Percentiles rank a stretch among this genome's conserved stretches.
Evolutionary conservation across 129 eudicot genomes (phyloP).

Genomic region (Sambucus nigra): DNA sequence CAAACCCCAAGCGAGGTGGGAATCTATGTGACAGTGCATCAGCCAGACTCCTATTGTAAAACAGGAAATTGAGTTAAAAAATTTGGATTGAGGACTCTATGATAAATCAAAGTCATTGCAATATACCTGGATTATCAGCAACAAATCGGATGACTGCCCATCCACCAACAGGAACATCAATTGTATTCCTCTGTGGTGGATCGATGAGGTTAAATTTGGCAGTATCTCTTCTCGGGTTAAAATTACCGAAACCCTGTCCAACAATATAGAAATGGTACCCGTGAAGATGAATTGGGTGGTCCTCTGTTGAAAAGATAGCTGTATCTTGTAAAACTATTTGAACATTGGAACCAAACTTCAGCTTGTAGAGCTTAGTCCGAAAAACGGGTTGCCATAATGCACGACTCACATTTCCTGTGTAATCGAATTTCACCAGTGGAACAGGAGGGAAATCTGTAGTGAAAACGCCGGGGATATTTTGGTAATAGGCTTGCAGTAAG

Average conservation of each 20-base stretch:
- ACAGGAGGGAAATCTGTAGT: slow-evolving; percentile 56
- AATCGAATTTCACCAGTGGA: slow-evolving; percentile 61
- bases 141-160: slow-evolving; percentile 68
- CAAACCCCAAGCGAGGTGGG: slow-evolving; percentile 51
- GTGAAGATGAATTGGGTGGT: slow-evolving; percentile 72
- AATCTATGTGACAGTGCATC: slow-evolving; percentile 59
- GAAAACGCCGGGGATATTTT: slow-evolving; percentile 47
- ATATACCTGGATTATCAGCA: slow-evolving; percentile 62
- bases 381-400: slow-evolving; percentile 55
- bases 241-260: slow-evolving; percentile 68
- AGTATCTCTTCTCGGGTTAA: slow-evolving; percentile 42
- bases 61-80: slow-evolving; percentile 4
- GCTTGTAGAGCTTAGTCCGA: slow-evolving; percentile 52
- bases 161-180: slow-evolving; percentile 58
- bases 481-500: slow-evolving; percentile 60
- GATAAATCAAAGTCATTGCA: slow-evolving; percentile 6
- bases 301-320: slow-evolving; percentile 40
- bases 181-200: slow-evolving; percentile 62
- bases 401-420: slow-evolving; percentile 67
- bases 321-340: slow-evolving; percentile 64
- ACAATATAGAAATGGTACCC: slow-evolving; percentile 62
- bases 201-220: slow-evolving; percentile 55
- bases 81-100: neutral
- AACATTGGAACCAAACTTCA: slow-evolving; percentile 50
- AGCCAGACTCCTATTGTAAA: slow-evolving; percentile 47